Evolutionary conservation across 768 basidiomycete genomes (phyloP).

Genomic region (Suillus fuscotomentosus): DNA sequence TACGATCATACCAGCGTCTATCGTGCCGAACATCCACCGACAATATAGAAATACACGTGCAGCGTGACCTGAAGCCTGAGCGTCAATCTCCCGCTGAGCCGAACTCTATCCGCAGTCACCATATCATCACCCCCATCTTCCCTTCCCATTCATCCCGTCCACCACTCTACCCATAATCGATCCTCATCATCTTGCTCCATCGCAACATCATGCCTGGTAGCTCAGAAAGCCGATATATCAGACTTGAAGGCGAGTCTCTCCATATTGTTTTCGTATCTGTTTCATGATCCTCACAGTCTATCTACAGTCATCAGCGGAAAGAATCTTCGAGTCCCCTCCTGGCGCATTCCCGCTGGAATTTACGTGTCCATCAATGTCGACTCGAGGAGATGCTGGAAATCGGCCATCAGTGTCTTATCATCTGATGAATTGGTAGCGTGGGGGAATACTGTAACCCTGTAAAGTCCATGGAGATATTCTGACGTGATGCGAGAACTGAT

Average conservation of each 20-base stretch:
- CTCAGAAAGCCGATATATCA: background rate
- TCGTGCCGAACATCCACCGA: no score
- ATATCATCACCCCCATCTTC: background rate
- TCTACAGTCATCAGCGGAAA: background rate
- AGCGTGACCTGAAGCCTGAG: no score
- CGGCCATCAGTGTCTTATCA: no score
- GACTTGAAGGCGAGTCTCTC: background rate
- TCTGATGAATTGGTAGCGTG: no score
- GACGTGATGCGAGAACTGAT: no score
- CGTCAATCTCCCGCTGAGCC: no score
- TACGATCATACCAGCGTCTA: no score
- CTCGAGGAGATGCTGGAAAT: no score
- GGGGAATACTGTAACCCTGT: no score
- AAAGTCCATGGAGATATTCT: no score
- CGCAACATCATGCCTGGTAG: background rate
- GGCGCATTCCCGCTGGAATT: background rate
- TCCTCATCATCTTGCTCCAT: background rate
- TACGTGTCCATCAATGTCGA: no score
- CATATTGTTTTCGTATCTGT: background rate
- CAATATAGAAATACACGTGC: no score
- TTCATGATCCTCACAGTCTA: background rate
- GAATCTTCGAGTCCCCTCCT: background rate
- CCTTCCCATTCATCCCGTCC: background rate
- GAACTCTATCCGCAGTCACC: background rate
- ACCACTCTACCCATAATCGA: background rate